A percentile compares a stretch with the other conserved stretches of the same genome.
Conservation (phyloP, 768 basidiomycete species). For the Cyathus striatus region DNA sequence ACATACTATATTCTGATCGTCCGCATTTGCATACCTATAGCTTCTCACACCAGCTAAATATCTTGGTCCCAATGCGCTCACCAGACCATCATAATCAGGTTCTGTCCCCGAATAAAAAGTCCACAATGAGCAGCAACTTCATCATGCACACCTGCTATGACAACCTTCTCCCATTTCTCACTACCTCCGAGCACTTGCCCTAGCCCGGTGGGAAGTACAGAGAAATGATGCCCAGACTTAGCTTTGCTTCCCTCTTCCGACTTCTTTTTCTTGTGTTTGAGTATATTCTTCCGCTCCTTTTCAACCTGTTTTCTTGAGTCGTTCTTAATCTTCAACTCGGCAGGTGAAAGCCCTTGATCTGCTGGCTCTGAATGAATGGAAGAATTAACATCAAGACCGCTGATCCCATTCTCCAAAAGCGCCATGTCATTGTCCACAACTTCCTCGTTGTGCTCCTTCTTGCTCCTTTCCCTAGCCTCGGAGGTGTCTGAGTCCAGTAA, state of each 20-base stretch:
- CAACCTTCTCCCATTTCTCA: constrained; percentile 46
- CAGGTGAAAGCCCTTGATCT: constrained; percentile 5
- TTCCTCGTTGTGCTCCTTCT: constrained; percentile 6
- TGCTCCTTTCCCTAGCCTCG: constrained; percentile 10
- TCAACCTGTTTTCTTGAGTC: constrained; percentile 11
- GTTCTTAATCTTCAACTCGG: constrained; percentile 9
- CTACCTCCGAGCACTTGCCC: constrained; percentile 34
- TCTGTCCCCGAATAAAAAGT: constrained; percentile 43
- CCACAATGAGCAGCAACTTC: constrained; percentile 56
- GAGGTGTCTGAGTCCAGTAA: constrained; percentile 51
- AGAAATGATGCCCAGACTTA: constrained; percentile 38
- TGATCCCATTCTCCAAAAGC: constrained; percentile 19
- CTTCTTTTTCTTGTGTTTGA: constrained; percentile 13
- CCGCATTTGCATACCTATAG: no score
- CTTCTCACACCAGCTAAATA: constrained; percentile 37
- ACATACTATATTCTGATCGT: no score
- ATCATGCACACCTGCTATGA: constrained; percentile 45
- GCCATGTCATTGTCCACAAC: constrained; percentile 17
- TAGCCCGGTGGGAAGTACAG: constrained; percentile 44
- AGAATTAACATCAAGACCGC: no score
- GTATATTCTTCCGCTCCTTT: constrained; percentile 12
- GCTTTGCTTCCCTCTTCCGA: constrained; percentile 16
- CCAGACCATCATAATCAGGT: constrained; percentile 47
- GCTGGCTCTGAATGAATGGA: constrained; percentile 1
- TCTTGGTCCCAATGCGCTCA: constrained; percentile 37